Conservation (phyloP, 1,284 basidiomycete species). For the Hymenochaete sp. region DNA sequence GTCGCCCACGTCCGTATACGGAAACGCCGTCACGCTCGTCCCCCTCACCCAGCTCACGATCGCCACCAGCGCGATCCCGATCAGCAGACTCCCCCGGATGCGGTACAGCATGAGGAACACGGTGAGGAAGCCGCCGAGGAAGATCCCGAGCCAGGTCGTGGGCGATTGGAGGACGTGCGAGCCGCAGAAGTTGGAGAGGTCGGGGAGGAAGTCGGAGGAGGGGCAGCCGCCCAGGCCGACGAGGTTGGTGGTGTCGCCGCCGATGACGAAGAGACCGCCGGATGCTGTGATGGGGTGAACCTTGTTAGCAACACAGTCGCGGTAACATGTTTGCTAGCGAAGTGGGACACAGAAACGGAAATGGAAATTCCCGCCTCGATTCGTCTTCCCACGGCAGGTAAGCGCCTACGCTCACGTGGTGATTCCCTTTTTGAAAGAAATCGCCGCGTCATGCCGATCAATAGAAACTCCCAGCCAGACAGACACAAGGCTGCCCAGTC, state of each 20-base stretch:
- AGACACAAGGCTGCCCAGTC: no score
- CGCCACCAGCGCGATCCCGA: constrained; percentile 80
- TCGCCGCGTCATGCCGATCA: no score
- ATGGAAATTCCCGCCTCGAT: no score
- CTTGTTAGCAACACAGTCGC: neutral
- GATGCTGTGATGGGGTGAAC: constrained; percentile 33
- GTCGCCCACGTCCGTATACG: constrained; percentile 62
- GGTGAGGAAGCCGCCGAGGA: constrained; percentile 80
- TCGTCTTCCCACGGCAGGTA: no score
- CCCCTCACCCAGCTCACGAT: constrained; percentile 83
- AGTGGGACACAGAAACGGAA: no score
- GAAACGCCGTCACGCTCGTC: constrained; percentile 78
- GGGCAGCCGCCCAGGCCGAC: constrained; percentile 76
- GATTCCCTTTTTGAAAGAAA: no score
- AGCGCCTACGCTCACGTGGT: no score
- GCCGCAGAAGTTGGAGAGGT: constrained; percentile 53
- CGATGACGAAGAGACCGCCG: constrained; percentile 68
- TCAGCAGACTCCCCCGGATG: constrained; percentile 75
- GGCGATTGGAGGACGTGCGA: constrained; percentile 65
- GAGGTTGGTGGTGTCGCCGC: constrained; percentile 63
- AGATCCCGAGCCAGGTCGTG: constrained; percentile 84
- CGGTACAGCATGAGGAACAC: constrained; percentile 79
- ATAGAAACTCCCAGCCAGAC: no score
- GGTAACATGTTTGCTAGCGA: no score
- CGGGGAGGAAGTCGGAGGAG: constrained; percentile 28